A percentile compares a stretch with the other conserved stretches of the same genome.
Evolutionary conservation across 257 asterid genomes (phyloP).

Genomic region (Thymus quinquecostatus): DNA sequence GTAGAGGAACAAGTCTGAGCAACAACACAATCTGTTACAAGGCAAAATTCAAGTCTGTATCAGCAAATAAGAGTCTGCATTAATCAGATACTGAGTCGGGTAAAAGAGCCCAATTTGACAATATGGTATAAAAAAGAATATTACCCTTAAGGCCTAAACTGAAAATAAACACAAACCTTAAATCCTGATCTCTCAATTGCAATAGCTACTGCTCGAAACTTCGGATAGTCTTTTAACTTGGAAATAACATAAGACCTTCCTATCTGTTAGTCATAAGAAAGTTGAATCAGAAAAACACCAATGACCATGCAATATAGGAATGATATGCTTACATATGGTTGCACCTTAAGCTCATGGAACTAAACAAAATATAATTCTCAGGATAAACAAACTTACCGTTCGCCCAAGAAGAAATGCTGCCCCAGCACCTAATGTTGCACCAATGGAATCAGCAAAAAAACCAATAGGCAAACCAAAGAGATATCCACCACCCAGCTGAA

Average conservation of each 20-base stretch:
- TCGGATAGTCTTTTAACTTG: conserved; percentile 88
- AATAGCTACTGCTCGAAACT: conserved; percentile 89
- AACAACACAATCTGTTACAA: conserved; percentile 79
- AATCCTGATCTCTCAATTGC: conserved; percentile 86
- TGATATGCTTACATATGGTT: neutral
- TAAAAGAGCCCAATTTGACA: conserved; percentile 21
- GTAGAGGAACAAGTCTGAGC: conserved; percentile 92
- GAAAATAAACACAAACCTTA: conserved; percentile 54
- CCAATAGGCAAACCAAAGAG: conserved; percentile 98
- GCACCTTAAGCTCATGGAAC: neutral
- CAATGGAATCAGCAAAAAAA: conserved; percentile 90
- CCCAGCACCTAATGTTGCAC: conserved; percentile 93
- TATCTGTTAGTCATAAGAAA: conserved; percentile 51
- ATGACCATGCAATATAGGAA: conserved; percentile 8
- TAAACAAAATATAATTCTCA: neutral
- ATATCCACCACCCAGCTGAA: conserved; percentile 98
- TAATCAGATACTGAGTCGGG: conserved; percentile 4
- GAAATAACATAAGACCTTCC: conserved; percentile 92
- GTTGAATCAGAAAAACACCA: conserved; percentile 6
- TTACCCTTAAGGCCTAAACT: neutral
- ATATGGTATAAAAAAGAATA: conserved; percentile 21
- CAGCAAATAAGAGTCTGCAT: conserved; percentile 17
- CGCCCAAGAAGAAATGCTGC: conserved; percentile 97
- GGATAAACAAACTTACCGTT: conserved; percentile 60
- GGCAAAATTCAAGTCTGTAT: conserved; percentile 24